Percentiles rank a stretch among this genome's conserved stretches.
Evolutionary conservation across 108 stramenopile genomes (phyloP).

Genomic region (Parmales sp.): DNA sequence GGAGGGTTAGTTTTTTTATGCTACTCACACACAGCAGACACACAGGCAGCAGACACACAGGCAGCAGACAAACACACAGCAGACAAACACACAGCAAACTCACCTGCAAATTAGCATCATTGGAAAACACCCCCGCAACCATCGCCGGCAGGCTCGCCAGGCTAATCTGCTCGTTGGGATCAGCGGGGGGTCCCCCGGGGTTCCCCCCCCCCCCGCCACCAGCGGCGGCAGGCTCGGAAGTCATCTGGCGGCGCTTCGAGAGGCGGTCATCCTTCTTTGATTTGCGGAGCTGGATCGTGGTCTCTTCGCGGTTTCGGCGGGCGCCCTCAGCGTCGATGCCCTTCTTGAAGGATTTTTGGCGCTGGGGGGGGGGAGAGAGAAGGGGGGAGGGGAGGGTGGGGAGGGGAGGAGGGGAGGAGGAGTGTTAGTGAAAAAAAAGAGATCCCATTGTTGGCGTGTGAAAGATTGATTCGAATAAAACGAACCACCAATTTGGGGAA

Average conservation of each 20-base stretch:
- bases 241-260: slow-evolving; percentile 84
- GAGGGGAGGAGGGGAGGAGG: background rate
- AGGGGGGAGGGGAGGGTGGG: background rate
- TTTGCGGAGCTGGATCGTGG: slow-evolving; percentile 92
- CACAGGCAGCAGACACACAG: too few relatives aligned
- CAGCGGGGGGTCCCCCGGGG: slow-evolving; percentile 9
- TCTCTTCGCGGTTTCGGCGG: slow-evolving; percentile 86
- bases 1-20: background rate
- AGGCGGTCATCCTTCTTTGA: slow-evolving; percentile 91
- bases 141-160: slow-evolving; percentile 76
- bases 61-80: too few relatives aligned
- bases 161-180: slow-evolving; percentile 30
- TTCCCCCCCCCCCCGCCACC: slow-evolving; percentile 52
- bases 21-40: background rate
- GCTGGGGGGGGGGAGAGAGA: slow-evolving; percentile 12
- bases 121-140: slow-evolving; percentile 78
- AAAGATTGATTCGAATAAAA: too few relatives aligned
- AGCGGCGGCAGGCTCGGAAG: slow-evolving; percentile 30
- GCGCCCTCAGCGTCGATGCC: slow-evolving; percentile 83
- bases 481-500: too few relatives aligned
- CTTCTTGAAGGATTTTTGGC: slow-evolving; percentile 83
- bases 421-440: background rate
- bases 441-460: too few relatives aligned
- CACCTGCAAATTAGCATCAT: slow-evolving; percentile 67
- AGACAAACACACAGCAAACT: too few relatives aligned